A percentile compares a stretch with the other conserved stretches of the same genome.
phyloP scores from a whole-genome alignment of 805 yeast genomes.

The Isabelozyma rhagii region DNA sequence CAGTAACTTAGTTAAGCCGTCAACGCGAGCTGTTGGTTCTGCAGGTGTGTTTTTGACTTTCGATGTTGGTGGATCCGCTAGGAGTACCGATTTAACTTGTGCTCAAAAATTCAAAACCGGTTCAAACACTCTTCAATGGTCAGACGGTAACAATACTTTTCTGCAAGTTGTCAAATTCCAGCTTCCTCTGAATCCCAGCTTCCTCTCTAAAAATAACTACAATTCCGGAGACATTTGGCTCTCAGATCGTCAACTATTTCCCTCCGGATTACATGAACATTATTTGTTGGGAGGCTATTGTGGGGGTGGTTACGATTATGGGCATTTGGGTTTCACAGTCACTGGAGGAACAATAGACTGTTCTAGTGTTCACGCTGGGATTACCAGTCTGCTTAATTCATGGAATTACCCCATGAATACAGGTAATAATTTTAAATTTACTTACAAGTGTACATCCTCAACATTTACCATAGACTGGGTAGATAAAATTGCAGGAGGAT shows the following conservation, averaged over 20 bases:
- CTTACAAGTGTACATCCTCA: no score
- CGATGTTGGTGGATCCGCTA: constrained; percentile 14
- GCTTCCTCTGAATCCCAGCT: no score
- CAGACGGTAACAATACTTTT: constrained; percentile 13
- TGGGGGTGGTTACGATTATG: constrained; percentile 16
- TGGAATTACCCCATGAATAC: constrained; percentile 15
- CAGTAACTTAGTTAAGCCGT: constrained; percentile 6
- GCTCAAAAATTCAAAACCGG: constrained; percentile 17
- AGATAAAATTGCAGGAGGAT: no score
- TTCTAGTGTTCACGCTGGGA: constrained; percentile 13
- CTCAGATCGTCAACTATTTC: constrained; percentile 8
- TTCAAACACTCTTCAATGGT: constrained; percentile 12
- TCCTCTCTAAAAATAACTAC: background rate
- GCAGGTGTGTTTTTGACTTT: constrained; percentile 19
- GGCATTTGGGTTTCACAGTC: constrained; percentile 17
- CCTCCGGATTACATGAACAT: constrained; percentile 7
- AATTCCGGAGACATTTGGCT: background rate
- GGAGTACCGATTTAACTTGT: constrained; percentile 12
- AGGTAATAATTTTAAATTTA: background rate
- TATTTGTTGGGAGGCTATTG: constrained; percentile 12
- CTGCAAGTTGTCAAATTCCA: constrained; percentile 4
- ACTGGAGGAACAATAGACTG: constrained; percentile 16
- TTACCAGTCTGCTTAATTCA: constrained; percentile 17
- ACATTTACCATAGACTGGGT: no score
- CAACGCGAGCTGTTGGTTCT: constrained; percentile 13